Percentiles rank a stretch among this genome's conserved stretches.
Conservation (phyloP, 2,329 filamentous ascomycete genomes). For the Colletotrichum gloeosporioides region DNA sequence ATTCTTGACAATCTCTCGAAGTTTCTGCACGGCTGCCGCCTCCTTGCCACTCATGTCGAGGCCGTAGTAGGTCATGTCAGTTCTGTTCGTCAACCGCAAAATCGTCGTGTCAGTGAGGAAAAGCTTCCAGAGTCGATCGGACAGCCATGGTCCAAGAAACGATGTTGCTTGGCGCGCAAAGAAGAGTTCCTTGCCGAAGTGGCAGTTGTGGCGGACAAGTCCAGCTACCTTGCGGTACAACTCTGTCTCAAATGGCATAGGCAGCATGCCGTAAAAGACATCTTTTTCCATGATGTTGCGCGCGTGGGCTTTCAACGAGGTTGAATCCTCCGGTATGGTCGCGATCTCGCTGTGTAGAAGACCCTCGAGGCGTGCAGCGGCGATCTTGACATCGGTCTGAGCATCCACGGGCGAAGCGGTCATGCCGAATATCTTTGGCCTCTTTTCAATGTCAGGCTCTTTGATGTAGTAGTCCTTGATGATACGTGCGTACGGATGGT, state of each 20-base stretch:
- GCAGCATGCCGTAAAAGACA: slow-evolving; percentile 49
- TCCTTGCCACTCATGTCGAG: slow-evolving; percentile 52
- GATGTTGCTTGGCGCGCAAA: slow-evolving; percentile 65
- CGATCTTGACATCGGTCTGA: slow-evolving; percentile 73
- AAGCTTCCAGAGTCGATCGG: slow-evolving; percentile 81
- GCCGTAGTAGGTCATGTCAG: slow-evolving; percentile 33
- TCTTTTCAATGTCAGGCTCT: slow-evolving; percentile 44
- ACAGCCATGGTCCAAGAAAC: slow-evolving; percentile 82
- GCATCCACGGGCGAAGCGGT: slow-evolving; percentile 94
- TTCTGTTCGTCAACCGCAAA: slow-evolving; percentile 63
- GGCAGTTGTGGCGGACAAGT: slow-evolving; percentile 42
- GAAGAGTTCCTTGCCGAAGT: slow-evolving; percentile 62
- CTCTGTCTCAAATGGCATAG: slow-evolving; percentile 62
- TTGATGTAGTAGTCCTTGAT: slow-evolving; percentile 84
- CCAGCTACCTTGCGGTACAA: slow-evolving; percentile 64
- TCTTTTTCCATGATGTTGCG: slow-evolving; percentile 59
- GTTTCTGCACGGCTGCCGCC: slow-evolving; percentile 62
- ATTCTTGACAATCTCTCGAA: slow-evolving; percentile 58
- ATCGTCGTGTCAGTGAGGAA: slow-evolving; percentile 68
- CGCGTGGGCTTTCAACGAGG: slow-evolving; percentile 32
- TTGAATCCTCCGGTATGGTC: slow-evolving; percentile 60
- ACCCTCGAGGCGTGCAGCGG: slow-evolving; percentile 75
- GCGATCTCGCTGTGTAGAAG: slow-evolving; percentile 84
- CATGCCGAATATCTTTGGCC: slow-evolving; percentile 91
- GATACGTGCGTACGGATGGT: slow-evolving; percentile 88